Evolutionary conservation across 257 asterid species (phyloP), one percentile per base, ranked within the genome.

Genomic region (Thymus quinquecostatus): DNA sequence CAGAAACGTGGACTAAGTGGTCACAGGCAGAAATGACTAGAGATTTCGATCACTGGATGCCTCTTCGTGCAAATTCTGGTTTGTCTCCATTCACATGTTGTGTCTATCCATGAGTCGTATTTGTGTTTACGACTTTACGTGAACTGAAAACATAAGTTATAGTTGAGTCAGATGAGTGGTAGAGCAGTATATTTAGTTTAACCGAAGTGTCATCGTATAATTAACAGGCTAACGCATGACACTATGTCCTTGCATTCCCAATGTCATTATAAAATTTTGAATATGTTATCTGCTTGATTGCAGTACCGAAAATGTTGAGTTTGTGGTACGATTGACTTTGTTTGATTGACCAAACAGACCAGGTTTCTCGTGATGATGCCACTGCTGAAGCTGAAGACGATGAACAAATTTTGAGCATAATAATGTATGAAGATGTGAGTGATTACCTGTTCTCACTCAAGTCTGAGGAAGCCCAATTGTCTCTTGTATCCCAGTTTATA

Each of bases 1-100:
- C 92, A 30, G 71, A 79, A 76, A 88, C 95, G 56, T 95, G 98
- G 99, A 77, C 74, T 58, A 86, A 83, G 83, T 95, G 99, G 98
- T 89, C 97, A 60, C 80, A 82, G 79, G 93, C 89, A 61, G 99
- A 92, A 81, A 80, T 83, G 60, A 82, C 71, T 56, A 88, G 89
- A 77, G 98, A 88, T 66, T 74, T 77, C 49, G 82, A 80, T 69
- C 88, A 83, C 43, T 95, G 98, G 99, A 83, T 92, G 96, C 99
- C 99, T 65, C 79, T 87, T 73, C 93, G 75, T 67, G 67, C 87
- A 41, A 81, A 78, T 71, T 64, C 93, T 64, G 91, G 96, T 94
- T 41, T 67, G 88, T 14, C 72, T 69, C 80, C 54, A 6, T 41
- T 61, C 60, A 66, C 70, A 12, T 60, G 54, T 45, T 47, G 66